phyloP scores from a whole-genome alignment of 2,329 filamentous ascomycete genomes.

The Phialophora macrospora region DNA sequence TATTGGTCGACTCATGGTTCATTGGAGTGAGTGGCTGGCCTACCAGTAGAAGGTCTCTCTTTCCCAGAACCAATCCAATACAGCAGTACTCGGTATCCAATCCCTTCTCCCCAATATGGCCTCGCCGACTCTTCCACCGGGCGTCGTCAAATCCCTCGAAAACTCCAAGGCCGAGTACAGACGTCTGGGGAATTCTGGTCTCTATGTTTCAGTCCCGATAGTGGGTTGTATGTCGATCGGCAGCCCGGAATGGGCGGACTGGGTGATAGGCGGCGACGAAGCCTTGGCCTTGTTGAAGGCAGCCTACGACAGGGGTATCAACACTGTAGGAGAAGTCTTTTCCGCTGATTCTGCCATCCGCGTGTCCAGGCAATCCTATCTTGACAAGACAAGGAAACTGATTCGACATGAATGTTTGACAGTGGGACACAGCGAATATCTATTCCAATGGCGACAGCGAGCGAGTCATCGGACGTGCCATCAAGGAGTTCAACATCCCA shows the following conservation, averaged over 20 bases:
- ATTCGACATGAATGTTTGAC: too few species aligned
- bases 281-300: slow-evolving; percentile 27
- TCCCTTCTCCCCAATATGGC: too few species aligned
- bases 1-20: too few species aligned
- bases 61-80: too few species aligned
- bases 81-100: too few species aligned
- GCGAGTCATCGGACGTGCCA: slow-evolving; percentile 58
- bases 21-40: too few species aligned
- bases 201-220: slow-evolving; percentile 62
- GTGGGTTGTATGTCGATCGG: slow-evolving; percentile 59
- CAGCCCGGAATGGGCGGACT: slow-evolving; percentile 37
- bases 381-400: too few species aligned
- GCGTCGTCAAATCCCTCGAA: too few species aligned
- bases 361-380: too few species aligned
- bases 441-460: slow-evolving; percentile 64
- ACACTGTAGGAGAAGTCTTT: slow-evolving; percentile 21
- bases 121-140: too few species aligned
- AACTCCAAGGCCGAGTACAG: slow-evolving; percentile 52
- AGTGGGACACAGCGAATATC: slow-evolving; percentile 46
- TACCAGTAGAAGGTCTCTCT: too few species aligned
- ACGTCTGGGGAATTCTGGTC: slow-evolving; percentile 58
- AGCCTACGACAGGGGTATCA: slow-evolving; percentile 34
- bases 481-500: slow-evolving; percentile 62
- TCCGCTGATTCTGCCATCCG: too few species aligned
- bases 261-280: slow-evolving; percentile 29